A percentile compares a stretch with the other conserved stretches of the same genome.
These are phyloP conservation scores for Lecanosticta acicola DNA, from an alignment of 2,329 filamentous ascomycete genomes.

Conservation along the genomic window DNA sequence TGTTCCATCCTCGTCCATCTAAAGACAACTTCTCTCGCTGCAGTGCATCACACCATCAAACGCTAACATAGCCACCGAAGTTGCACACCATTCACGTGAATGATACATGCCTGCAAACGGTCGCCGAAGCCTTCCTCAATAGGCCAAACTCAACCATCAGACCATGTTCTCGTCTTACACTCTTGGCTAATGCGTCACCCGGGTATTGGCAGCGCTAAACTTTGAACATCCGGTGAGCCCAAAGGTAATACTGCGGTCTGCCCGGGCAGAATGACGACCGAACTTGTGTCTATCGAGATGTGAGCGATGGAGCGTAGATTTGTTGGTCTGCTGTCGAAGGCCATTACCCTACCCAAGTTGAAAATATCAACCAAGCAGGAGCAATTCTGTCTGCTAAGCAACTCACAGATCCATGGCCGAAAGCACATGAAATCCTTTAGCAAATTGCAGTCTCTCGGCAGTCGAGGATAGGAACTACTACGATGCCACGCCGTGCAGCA, in stretches of 20 bases:
- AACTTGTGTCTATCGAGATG: neutral
- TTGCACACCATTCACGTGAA: neutral
- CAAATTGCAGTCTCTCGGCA: neutral
- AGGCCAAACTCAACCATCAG: neutral
- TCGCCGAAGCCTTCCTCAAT: neutral
- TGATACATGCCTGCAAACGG: neutral
- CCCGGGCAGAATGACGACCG: neutral
- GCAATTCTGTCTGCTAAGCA: no score
- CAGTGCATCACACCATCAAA: neutral
- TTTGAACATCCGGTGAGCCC: neutral
- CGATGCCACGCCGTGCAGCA: neutral
- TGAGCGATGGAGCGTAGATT: neutral
- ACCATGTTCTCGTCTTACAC: neutral
- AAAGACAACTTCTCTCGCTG: neutral
- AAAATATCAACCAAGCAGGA: neutral
- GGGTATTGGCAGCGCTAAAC: neutral
- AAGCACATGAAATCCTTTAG: neutral
- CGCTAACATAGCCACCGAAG: neutral
- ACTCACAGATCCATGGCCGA: no score
- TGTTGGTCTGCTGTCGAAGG: neutral
- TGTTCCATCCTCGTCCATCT: neutral
- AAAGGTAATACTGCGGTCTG: neutral
- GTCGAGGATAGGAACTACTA: neutral
- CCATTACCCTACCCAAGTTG: neutral
- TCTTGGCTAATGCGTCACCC: neutral